phyloP scores from a whole-genome alignment of 768 basidiomycete genomes.

The Multifurca ochricompacta region DNA sequence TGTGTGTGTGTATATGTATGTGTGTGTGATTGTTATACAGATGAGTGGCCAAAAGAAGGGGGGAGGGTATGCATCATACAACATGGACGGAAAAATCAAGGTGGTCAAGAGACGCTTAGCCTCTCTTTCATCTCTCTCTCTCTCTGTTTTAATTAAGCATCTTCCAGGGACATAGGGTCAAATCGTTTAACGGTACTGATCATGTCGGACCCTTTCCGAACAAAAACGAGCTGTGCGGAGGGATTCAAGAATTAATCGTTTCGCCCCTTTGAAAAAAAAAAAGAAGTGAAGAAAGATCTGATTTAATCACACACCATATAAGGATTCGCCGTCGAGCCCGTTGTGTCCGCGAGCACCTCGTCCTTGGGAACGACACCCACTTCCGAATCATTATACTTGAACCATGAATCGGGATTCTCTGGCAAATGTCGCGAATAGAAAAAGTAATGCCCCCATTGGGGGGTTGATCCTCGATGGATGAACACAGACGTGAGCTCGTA shows the following conservation, averaged over 20 bases:
- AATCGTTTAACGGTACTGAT: conserved; percentile 77
- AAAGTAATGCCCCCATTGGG: conserved; percentile 91
- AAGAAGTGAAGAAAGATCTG: neutral
- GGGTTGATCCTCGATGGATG: conserved; percentile 84
- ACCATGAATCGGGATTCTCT: conserved; percentile 74
- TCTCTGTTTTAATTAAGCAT: conserved; percentile 19
- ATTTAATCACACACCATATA: conserved; percentile 64
- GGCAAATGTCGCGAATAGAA: conserved; percentile 90
- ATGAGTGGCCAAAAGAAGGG: conserved; percentile 6
- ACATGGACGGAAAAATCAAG: no score
- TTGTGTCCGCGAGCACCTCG: conserved; percentile 84
- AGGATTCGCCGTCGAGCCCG: conserved; percentile 85
- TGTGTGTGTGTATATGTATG: no score
- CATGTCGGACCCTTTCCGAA: conserved; percentile 68
- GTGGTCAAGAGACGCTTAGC: no score
- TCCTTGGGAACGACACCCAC: conserved; percentile 69
- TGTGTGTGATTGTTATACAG: conserved; percentile 7
- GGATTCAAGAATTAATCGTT: neutral
- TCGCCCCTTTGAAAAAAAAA: neutral
- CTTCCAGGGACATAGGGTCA: conserved; percentile 26
- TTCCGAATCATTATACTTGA: conserved; percentile 93
- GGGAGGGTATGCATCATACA: conserved; percentile 16
- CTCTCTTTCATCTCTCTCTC: no score
- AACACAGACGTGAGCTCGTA: conserved; percentile 94
- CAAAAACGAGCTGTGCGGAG: conserved; percentile 74